Evolutionary conservation across 495 filamentous ascomycete genomes (phyloP).

Genomic region (Poronia punctata): DNA sequence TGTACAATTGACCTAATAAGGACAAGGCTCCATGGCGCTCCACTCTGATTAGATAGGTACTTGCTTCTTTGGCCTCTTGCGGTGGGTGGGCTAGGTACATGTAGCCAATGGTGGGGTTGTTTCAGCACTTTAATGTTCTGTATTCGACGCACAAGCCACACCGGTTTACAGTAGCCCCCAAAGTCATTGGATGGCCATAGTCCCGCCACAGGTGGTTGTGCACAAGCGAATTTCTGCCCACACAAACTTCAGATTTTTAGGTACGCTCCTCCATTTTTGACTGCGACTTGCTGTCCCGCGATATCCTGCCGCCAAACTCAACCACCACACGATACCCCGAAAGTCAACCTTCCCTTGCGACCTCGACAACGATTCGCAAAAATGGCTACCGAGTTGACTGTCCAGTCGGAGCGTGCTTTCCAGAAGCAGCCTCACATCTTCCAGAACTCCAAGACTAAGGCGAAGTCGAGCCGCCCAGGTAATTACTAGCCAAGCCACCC

Average conservation of each 20-base stretch:
- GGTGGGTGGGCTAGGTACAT: no score
- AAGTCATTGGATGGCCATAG: not conserved
- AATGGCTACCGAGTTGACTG: constrained; percentile 97
- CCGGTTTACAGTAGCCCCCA: not conserved
- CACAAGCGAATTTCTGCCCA: constrained; percentile 20
- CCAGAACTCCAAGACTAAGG: constrained; percentile 84
- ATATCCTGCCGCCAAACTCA: constrained; percentile 19
- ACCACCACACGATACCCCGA: constrained; percentile 14
- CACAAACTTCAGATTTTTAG: constrained; percentile 25
- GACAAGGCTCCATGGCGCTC: no score
- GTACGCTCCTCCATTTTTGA: constrained; percentile 23
- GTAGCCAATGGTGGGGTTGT: no score
- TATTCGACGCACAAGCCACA: constrained; percentile 12
- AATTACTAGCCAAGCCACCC: not conserved
- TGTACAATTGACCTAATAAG: no score
- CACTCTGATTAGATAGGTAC: no score
- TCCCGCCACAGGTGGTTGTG: constrained; percentile 9
- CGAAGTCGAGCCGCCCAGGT: constrained; percentile 67
- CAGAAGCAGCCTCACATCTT: constrained; percentile 99
- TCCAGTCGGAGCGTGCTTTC: constrained; percentile 97
- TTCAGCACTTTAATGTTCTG: no score
- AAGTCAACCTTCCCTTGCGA: constrained; percentile 27
- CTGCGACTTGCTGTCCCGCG: constrained; percentile 11
- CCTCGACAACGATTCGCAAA: constrained; percentile 52
- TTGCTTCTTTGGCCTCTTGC: no score